Percentiles rank a stretch among this genome's conserved stretches.
phyloP scores from a whole-genome alignment of 2,329 filamentous ascomycete genomes.

The Scytalidium sp. region DNA sequence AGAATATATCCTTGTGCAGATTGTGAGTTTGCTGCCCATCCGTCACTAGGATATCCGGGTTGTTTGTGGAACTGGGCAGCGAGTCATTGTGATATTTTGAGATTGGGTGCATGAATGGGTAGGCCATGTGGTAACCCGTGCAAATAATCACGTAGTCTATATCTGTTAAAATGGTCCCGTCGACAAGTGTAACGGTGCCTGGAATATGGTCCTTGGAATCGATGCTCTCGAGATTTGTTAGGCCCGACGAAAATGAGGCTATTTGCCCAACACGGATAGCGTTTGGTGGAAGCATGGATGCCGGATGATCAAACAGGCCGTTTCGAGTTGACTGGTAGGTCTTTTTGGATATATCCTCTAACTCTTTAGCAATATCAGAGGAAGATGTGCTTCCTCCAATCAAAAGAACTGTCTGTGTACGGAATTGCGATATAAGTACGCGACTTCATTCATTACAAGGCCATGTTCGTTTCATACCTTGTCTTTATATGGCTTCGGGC shows the following conservation, averaged over 20 bases:
- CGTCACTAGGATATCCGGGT: conserved; percentile 55
- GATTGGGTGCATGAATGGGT: conserved; percentile 58
- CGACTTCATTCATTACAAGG: not conserved
- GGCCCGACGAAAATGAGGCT: conserved; percentile 11
- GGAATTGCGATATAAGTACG: not conserved
- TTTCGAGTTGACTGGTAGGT: conserved; percentile 23
- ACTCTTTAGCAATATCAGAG: conserved; percentile 27
- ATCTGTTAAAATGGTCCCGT: conserved; percentile 47
- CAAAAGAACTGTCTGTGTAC: conserved; percentile 54
- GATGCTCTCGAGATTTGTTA: conserved; percentile 1
- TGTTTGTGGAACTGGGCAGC: conserved; percentile 40
- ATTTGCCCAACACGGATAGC: conserved; percentile 16
- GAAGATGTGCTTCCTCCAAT: conserved; percentile 55
- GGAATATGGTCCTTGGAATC: conserved; percentile 38
- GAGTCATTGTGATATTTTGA: conserved; percentile 33
- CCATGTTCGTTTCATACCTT: conserved; percentile 44
- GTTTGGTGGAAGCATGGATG: conserved; percentile 13
- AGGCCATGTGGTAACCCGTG: conserved; percentile 66
- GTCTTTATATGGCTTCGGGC: conserved; percentile 51
- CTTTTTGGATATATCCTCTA: conserved; percentile 12
- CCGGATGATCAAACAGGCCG: conserved; percentile 19
- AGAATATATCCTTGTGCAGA: conserved; percentile 50
- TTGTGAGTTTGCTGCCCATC: conserved; percentile 39
- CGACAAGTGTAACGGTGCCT: conserved; percentile 47
- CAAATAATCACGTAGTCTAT: conserved; percentile 63